Conservation (phyloP, 805 yeast species). For the Candida berthetii region DNA sequence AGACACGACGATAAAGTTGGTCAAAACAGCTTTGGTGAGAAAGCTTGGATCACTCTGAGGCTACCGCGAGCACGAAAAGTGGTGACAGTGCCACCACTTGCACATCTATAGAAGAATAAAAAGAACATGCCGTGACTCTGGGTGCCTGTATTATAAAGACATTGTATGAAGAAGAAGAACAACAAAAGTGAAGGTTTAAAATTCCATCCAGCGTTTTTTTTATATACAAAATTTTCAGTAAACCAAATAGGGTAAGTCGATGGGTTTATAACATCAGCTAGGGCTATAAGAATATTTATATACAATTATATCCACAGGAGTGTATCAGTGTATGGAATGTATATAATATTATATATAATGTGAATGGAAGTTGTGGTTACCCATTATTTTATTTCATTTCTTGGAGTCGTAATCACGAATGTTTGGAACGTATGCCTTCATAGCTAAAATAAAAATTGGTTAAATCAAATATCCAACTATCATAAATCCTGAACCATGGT, state of each 20-base stretch:
- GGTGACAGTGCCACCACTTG: constrained; percentile 13
- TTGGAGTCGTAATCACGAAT: constrained; percentile 52
- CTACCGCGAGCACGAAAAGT: constrained; percentile 88
- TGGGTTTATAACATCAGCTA: neutral
- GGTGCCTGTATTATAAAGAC: constrained; percentile 59
- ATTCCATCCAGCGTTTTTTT: too few relatives aligned
- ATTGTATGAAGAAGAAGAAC: constrained; percentile 12
- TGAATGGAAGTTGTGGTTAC: neutral
- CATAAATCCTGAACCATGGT: neutral
- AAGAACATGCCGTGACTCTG: constrained; percentile 46
- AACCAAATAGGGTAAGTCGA: neutral
- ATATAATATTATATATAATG: too few relatives aligned
- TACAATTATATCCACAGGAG: too few relatives aligned
- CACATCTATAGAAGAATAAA: constrained; percentile 24
- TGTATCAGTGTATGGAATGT: too few relatives aligned
- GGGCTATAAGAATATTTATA: neutral
- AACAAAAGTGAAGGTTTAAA: neutral
- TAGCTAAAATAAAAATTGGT: constrained; percentile 17
- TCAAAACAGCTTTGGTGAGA: constrained; percentile 29
- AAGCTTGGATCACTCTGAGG: constrained; percentile 56
- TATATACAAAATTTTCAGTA: too few relatives aligned
- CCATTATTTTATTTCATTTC: constrained; percentile 11
- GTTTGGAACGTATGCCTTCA: constrained; percentile 51
- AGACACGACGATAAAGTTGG: constrained; percentile 42
- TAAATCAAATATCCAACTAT: constrained; percentile 1